Evolutionary conservation across 2,329 filamentous ascomycete genomes (phyloP).

Genomic region (Metarhizium sp.): DNA sequence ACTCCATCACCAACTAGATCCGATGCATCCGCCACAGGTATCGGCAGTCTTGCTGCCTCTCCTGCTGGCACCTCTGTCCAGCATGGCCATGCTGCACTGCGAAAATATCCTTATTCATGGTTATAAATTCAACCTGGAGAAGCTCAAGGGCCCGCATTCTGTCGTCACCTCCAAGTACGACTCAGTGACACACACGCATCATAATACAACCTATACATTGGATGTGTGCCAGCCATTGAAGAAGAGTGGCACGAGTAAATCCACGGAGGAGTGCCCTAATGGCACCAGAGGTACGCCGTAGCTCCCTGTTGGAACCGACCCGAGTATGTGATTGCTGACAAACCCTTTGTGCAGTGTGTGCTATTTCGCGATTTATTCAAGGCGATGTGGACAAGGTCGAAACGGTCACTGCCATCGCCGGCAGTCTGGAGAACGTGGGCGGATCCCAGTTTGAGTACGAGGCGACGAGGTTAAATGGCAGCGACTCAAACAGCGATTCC

Average conservation of each 20-base stretch:
- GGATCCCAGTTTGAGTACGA: constrained; percentile 55
- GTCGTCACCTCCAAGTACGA: constrained; percentile 51
- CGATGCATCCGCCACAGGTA: constrained; percentile 31
- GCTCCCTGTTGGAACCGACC: not conserved
- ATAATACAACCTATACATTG: constrained; percentile 72
- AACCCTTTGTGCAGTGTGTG: constrained; percentile 52
- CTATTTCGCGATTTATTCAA: constrained; percentile 51
- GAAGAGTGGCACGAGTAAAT: constrained; percentile 45
- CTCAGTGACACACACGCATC: constrained; percentile 38
- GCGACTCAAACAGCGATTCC: constrained; percentile 53
- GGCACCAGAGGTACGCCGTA: constrained; percentile 53
- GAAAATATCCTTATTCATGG: constrained; percentile 48
- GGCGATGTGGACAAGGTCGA: constrained; percentile 39
- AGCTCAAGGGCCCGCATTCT: constrained; percentile 58
- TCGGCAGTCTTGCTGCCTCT: constrained; percentile 27
- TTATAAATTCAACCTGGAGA: constrained; percentile 53
- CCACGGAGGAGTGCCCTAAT: constrained; percentile 54
- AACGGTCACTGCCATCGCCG: constrained; percentile 64
- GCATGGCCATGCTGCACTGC: constrained; percentile 49
- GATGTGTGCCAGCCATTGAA: constrained; percentile 65
- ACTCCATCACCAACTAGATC: constrained; percentile 3
- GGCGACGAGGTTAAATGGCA: constrained; percentile 55
- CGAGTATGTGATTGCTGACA: not conserved
- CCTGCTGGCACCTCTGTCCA: constrained; percentile 26
- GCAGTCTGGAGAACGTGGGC: constrained; percentile 51